Evolutionary conservation across 768 basidiomycete genomes (phyloP).

Genomic region (Tylopilus rubrobrunneus): DNA sequence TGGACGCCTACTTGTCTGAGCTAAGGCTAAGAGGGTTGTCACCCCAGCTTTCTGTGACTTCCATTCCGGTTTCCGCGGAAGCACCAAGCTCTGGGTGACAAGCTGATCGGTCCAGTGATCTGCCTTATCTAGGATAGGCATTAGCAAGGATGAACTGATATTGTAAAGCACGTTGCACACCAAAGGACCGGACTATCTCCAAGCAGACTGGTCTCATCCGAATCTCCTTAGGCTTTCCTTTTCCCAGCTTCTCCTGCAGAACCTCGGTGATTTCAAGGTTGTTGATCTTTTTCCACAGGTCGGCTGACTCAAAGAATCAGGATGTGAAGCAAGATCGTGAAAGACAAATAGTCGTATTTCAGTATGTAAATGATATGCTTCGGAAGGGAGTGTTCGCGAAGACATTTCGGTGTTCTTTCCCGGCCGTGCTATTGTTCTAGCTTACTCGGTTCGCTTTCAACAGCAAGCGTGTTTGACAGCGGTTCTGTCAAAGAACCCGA

Average conservation of each 20-base stretch:
- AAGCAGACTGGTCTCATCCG: slow-evolving; percentile 22
- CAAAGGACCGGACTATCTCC: slow-evolving; percentile 20
- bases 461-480: not conserved
- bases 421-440: not conserved
- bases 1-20: slow-evolving; percentile 13
- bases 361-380: slow-evolving; percentile 21
- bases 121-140: not conserved
- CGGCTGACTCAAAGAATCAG: slow-evolving; percentile 6
- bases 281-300: slow-evolving; percentile 11
- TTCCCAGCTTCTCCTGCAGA: slow-evolving; percentile 13
- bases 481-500: not conserved
- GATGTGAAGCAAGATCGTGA: not conserved
- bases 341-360: slow-evolving; percentile 17
- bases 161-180: slow-evolving; percentile 1
- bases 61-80: slow-evolving; percentile 6
- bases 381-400: slow-evolving; percentile 3
- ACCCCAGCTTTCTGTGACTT: slow-evolving; percentile 21
- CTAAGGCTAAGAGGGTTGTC: slow-evolving; percentile 19
- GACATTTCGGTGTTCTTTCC: not conserved
- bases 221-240: slow-evolving; percentile 11
- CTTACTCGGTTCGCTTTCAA: not conserved
- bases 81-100: slow-evolving; percentile 8
- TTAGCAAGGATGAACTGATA: not conserved
- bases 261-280: slow-evolving; percentile 14
- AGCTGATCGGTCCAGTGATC: slow-evolving; percentile 12